Evolutionary conservation across 768 basidiomycete genomes (phyloP).

Genomic region (Chalciporus pseudorubinellus): DNA sequence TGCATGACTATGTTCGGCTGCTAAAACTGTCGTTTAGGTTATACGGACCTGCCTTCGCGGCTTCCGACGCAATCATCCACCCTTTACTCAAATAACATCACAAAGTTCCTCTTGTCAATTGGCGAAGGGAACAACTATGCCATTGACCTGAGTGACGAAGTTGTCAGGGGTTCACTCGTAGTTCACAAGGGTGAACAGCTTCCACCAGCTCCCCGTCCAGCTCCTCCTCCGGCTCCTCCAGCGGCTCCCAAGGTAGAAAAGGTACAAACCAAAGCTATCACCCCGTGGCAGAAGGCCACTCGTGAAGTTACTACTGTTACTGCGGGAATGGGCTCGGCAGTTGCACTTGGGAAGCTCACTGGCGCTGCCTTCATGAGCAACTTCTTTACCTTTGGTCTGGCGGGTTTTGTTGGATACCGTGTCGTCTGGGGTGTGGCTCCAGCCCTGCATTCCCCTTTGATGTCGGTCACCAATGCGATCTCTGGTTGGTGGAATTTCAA

Average conservation of each 20-base stretch:
- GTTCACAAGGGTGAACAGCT: conserved; percentile 65
- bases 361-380: conserved; percentile 84
- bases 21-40: conserved; percentile 44
- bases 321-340: conserved; percentile 67
- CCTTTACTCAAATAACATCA: conserved; percentile 88
- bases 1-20: conserved; percentile 2
- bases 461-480: conserved; percentile 90
- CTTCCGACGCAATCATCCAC: conserved; percentile 88
- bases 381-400: conserved; percentile 87
- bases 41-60: conserved; percentile 83
- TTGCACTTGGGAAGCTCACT: conserved; percentile 77
- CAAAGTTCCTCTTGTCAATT: conserved; percentile 83
- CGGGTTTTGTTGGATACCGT: conserved; percentile 82
- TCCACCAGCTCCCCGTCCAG: conserved; percentile 64
- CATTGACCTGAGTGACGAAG: conserved; percentile 79
- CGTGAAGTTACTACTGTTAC: conserved; percentile 74
- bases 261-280: conserved; percentile 54
- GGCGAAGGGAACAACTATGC: conserved; percentile 59
- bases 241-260: conserved; percentile 48
- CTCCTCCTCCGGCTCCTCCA: conserved; percentile 59
- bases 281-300: conserved; percentile 82
- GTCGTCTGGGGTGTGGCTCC: conserved; percentile 90
- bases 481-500: conserved; percentile 52
- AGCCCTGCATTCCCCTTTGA: conserved; percentile 83
- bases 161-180: conserved; percentile 77